Percentiles rank a stretch among this genome's conserved stretches.
Conservation (phyloP, 179 eudicot species). For the Heliamphora pulchella region DNA sequence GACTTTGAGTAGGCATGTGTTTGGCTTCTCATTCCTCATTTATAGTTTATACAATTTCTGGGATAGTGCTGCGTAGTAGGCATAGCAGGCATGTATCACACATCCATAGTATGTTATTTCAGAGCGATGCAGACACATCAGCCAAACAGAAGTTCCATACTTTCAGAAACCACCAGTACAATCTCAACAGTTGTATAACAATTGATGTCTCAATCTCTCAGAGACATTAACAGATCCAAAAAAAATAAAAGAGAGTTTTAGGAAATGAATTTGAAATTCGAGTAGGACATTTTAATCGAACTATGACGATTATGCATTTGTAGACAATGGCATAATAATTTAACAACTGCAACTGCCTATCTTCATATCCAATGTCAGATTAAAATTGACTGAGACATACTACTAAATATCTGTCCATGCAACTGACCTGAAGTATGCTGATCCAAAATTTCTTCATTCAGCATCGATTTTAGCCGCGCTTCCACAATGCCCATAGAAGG, state of each 20-base stretch:
- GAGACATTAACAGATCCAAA: background rate
- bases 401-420: background rate
- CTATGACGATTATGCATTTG: background rate
- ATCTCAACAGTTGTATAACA: background rate
- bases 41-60: background rate
- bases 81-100: background rate
- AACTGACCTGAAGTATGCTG: conserved; percentile 5
- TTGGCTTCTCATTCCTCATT: background rate
- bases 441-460: background rate
- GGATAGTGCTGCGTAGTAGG: background rate
- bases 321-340: background rate
- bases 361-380: background rate
- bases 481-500: conserved; percentile 66
- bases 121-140: background rate
- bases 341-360: background rate
- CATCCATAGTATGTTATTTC: background rate
- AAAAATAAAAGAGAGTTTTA: background rate
- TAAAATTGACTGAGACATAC: conserved; percentile 17
- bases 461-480: conserved; percentile 39
- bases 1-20: background rate
- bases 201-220: background rate
- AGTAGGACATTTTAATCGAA: background rate
- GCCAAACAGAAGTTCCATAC: background rate
- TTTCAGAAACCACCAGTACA: background rate
- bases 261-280: background rate